phyloP scores from a whole-genome alignment of 1,284 basidiomycete genomes.

The Trametes hirsuta region DNA sequence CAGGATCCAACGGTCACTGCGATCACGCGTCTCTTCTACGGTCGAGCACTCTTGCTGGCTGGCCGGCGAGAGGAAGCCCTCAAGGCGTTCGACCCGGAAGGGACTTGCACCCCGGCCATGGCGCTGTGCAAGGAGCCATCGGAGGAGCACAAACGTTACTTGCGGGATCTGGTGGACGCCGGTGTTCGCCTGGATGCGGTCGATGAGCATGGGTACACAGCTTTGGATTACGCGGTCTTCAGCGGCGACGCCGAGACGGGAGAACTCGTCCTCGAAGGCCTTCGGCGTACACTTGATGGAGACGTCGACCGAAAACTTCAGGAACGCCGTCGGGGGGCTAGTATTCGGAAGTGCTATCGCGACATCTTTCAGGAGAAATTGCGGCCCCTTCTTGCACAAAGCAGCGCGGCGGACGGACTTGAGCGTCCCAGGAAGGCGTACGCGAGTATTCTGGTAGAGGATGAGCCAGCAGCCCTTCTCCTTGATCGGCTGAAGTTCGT shows the following conservation, averaged over 20 bases:
- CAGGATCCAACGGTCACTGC: background rate
- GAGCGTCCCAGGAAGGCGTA: background rate
- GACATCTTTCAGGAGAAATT: background rate
- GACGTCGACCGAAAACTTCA: background rate
- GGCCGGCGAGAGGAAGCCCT: background rate
- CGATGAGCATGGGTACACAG: slow-evolving; percentile 1
- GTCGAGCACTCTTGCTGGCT: background rate
- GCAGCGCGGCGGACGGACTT: background rate
- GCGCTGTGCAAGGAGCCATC: slow-evolving; percentile 2
- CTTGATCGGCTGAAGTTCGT: background rate
- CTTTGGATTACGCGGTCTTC: slow-evolving; percentile 1
- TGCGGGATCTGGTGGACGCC: background rate
- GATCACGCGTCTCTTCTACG: background rate
- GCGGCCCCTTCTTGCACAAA: background rate
- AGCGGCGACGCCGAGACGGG: background rate
- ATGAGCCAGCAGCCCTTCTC: background rate
- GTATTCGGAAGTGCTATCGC: background rate
- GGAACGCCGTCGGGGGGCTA: background rate
- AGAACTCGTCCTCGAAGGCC: background rate
- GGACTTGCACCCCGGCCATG: background rate
- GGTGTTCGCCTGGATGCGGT: background rate
- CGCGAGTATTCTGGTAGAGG: background rate
- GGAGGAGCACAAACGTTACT: background rate
- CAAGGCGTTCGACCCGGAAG: background rate
- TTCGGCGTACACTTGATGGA: background rate